A percentile compares a stretch with the other conserved stretches of the same genome.
These are phyloP conservation scores for Mucor irregularis DNA, from an alignment of 371 early-diverging fungal genomes.

Conservation along the genomic window DNA sequence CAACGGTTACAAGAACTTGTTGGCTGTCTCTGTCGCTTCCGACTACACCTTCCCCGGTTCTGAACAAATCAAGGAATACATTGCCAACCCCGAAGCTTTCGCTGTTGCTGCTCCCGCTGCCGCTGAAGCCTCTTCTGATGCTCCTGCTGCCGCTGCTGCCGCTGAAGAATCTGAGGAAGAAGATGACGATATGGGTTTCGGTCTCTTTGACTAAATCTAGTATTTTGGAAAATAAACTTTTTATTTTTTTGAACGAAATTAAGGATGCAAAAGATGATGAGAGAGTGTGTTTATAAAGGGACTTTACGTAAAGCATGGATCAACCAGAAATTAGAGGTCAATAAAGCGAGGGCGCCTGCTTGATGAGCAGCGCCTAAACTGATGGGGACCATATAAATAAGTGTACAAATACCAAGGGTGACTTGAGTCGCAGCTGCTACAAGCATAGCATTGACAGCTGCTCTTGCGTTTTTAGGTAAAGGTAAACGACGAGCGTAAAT, in stretches of 20 bases:
- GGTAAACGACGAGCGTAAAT: constrained; percentile 67
- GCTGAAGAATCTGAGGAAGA: constrained; percentile 82
- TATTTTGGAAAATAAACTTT: not conserved
- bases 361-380: constrained; percentile 94
- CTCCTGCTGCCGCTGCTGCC: constrained; percentile 58
- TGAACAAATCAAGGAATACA: constrained; percentile 90
- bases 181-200: constrained; percentile 62
- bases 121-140: constrained; percentile 50
- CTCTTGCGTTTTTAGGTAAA: constrained; percentile 67
- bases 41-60: constrained; percentile 93
- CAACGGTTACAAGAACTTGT: constrained; percentile 96
- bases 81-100: constrained; percentile 87
- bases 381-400: constrained; percentile 92
- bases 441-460: constrained; percentile 72
- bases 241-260: not conserved
- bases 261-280: no score
- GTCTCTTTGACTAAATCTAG: constrained; percentile 82
- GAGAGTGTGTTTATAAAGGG: constrained; percentile 49
- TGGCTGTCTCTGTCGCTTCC: constrained; percentile 89
- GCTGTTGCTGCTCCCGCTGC: constrained; percentile 71
- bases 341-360: constrained; percentile 84
- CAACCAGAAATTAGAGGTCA: constrained; percentile 80
- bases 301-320: constrained; percentile 73
- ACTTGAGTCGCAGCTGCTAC: constrained; percentile 75
- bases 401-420: constrained; percentile 90